Percentiles rank a stretch among this genome's conserved stretches.
These are phyloP conservation scores for Volutella citrinella DNA, from an alignment of 2,329 filamentous ascomycete genomes.

Conservation along the genomic window DNA sequence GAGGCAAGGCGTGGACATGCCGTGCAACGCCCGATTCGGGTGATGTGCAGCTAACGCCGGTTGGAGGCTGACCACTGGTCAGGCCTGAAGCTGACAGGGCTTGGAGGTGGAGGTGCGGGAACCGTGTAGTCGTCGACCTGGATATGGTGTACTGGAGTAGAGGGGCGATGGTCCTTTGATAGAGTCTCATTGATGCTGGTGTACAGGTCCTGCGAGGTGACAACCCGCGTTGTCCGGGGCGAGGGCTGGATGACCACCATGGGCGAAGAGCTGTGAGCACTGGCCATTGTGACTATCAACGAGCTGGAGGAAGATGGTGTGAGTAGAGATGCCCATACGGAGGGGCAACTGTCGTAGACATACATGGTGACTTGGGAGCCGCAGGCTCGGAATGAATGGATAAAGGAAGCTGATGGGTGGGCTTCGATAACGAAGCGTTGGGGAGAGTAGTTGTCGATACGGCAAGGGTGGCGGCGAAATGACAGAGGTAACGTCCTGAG, in stretches of 20 bases:
- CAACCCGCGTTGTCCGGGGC: conserved; percentile 42
- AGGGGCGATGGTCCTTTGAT: conserved; percentile 39
- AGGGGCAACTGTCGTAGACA: conserved; percentile 14
- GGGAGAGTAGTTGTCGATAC: conserved; percentile 5
- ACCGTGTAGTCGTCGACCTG: conserved; percentile 60
- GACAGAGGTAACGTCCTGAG: conserved; percentile 9
- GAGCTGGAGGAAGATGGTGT: no score
- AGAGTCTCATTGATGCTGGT: conserved; percentile 52
- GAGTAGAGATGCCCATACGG: no score
- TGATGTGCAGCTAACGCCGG: conserved; percentile 23
- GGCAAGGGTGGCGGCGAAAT: no score
- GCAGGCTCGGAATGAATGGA: conserved; percentile 26
- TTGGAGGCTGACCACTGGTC: conserved; percentile 50
- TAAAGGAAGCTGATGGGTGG: conserved; percentile 14
- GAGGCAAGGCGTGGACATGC: conserved; percentile 11
- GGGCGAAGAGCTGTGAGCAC: conserved; percentile 35
- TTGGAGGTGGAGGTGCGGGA: conserved; percentile 63
- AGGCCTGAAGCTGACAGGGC: conserved; percentile 58
- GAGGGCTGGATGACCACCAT: conserved; percentile 47
- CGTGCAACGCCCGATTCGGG: conserved; percentile 8
- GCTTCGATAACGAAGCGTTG: conserved; percentile 13
- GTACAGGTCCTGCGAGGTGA: conserved; percentile 49
- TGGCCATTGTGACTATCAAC: conserved; percentile 36
- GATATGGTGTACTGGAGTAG: conserved; percentile 49
- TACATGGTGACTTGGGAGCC: conserved; percentile 20